Conservation (phyloP, 495 filamentous ascomycete genomes). For the Penicillium silybi region DNA sequence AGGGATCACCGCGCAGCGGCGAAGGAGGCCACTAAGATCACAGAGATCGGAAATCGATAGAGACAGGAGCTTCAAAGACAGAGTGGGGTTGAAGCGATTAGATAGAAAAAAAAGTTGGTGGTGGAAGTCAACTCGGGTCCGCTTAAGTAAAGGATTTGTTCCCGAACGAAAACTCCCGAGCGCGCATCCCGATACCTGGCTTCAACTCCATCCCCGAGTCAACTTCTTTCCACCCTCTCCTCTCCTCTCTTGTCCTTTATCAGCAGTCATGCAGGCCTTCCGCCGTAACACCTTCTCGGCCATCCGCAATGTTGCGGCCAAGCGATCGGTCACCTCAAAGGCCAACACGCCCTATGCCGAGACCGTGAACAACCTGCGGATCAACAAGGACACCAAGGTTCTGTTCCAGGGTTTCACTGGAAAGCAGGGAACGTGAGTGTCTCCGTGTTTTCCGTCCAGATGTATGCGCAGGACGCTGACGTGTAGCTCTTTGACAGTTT, state of each 20-base stretch:
- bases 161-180: slow-evolving; percentile 41
- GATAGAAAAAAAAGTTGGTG: slow-evolving; percentile 27
- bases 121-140: slow-evolving; percentile 36
- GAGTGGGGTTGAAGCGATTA: slow-evolving; percentile 18
- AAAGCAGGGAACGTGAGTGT: slow-evolving; percentile 93
- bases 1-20: slow-evolving; percentile 9
- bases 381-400: slow-evolving; percentile 88
- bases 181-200: slow-evolving; percentile 27
- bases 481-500: slow-evolving; percentile 59
- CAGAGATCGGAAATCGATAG: not conserved
- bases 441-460: not conserved
- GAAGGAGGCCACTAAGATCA: not conserved
- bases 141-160: slow-evolving; percentile 41
- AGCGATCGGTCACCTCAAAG: slow-evolving; percentile 65
- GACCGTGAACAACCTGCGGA: slow-evolving; percentile 86
- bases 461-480: slow-evolving; percentile 37
- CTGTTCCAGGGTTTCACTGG: slow-evolving; percentile 98
- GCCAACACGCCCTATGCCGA: slow-evolving; percentile 66
- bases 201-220: slow-evolving; percentile 20
- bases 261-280: slow-evolving; percentile 51
- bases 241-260: slow-evolving; percentile 17
- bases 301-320: slow-evolving; percentile 44
- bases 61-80: not conserved
- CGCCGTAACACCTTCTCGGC: slow-evolving; percentile 48
- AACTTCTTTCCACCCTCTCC: slow-evolving; percentile 17